Conservation (phyloP, 176 grass and related monocot genomes). For the Rhynchospora breviuscula region DNA sequence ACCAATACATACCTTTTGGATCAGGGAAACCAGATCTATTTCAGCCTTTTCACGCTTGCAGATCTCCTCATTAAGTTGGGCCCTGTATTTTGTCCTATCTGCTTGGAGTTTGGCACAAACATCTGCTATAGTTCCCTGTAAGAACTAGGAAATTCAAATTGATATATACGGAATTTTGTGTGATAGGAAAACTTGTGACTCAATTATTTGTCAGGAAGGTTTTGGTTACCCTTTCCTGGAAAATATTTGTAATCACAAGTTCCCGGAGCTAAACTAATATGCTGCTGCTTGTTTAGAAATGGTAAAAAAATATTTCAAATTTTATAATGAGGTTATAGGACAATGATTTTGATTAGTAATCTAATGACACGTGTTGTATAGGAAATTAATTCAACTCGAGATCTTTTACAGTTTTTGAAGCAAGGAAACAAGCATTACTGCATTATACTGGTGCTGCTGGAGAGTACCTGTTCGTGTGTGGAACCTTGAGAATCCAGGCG, state of each 20-base stretch:
- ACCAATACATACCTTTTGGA: neutral
- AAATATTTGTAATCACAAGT: neutral
- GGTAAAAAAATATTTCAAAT: neutral
- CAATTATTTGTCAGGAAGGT: neutral
- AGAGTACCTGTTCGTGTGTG: neutral
- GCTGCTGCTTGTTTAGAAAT: neutral
- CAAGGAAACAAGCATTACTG: neutral
- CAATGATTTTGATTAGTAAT: neutral
- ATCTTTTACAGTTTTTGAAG: neutral
- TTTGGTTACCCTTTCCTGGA: neutral
- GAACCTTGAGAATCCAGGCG: neutral
- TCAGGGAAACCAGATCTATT: neutral
- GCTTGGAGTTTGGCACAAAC: neutral
- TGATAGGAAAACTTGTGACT: neutral
- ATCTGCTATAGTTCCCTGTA: neutral
- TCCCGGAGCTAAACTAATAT: neutral
- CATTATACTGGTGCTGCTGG: neutral
- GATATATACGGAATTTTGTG: neutral
- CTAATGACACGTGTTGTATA: neutral
- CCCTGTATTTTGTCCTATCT: neutral
- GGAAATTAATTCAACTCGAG: neutral
- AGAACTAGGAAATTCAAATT: neutral
- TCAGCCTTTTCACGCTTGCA: neutral
- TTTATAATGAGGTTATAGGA: neutral
- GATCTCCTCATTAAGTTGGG: neutral